Evolutionary conservation across 2,329 filamentous ascomycete species (phyloP), one percentile per base, ranked within the genome.

Genomic region (Hirsutella minnesotensis): DNA sequence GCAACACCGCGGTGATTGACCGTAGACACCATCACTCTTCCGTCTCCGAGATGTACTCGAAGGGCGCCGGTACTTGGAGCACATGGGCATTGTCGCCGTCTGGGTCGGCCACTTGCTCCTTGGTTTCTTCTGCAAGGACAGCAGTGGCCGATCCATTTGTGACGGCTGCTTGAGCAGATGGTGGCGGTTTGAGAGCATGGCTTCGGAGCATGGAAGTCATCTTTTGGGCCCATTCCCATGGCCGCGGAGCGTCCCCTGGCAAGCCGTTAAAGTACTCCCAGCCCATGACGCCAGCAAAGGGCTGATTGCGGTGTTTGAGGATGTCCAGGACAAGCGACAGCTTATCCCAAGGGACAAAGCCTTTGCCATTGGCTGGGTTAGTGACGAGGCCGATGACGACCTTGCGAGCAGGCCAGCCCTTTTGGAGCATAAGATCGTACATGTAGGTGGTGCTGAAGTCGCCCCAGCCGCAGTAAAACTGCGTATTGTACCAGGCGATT

Each of bases 401-500:
- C 55, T 83, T 84, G 18, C 76, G 65, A 0, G 86, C 72, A 2
- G 75, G 68, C 81, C 85, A 95, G 9, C 87, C 87, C 37, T 72
- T 68, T 13, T 67, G 65, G 9, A 77, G 50, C 41, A 77, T 69
- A 40, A 59, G 51, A 43, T 75, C 67, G 54, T 74, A 79, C 57
- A 69, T 65, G 34, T 57, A 43, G 0, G 71, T 62, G 22, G 55
- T 67, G 38, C 53, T 59, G 46, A 71, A 64, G 50, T 71, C 69
- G 9, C 86, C 86, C 81, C 86, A 95, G 2, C 87, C 87, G 56
- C 85, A 92, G 69, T 95, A 95, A 62, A 95, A 94, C 57, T 95
- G 89, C 5, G 82, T 73, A 57, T 95, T 95, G 61, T 95, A 95
- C 78, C 87, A 95, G 3, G 73, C 71, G 22, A 95, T 83, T 36